Evolutionary conservation across 768 basidiomycete species (phyloP), one percentile per base, ranked within the genome.

Genomic region (Tricholoma sp.): DNA sequence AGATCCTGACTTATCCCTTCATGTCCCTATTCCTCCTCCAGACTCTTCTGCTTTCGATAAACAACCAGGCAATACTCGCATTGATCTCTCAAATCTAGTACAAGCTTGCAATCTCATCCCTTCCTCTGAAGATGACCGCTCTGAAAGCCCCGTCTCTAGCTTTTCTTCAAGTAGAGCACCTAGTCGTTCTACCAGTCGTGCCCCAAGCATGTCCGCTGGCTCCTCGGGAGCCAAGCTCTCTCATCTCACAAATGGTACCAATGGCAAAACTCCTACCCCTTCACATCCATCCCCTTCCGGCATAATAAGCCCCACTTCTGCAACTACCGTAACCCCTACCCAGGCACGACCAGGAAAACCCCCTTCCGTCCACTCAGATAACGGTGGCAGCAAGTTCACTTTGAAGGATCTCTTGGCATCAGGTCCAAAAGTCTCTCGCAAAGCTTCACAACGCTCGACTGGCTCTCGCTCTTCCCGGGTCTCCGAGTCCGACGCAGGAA

Each of bases 321-420:
- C 57, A 21, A 14, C 63, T 37, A 59, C 64, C 7, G 52, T 59
- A 2, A 57, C 61, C 2, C 64, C 62, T 24, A 55, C 16, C 5
- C 45, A 52, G 9, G 53, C 54, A 19, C 62, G 59, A n/a, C 56
- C 62, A 52, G 52, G 68, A 58, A 80, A 74, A 61, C 66, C 78
- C 54, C 57, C 74, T 56, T 71, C 81, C 66, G 57, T 85, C 61
- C 71, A 79, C 70, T 74, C 81, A 14, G 83, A 85, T 55, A 82
- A 84, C 43, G 76, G 74, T 5, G 77, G 81, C 35, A 76, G 76
- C 47, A 89, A 84, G 72, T 94, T 94, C 74, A 89, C 79, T 41
- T 81, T 97, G 64, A 94, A 89, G 56, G 80, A 94, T 68, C 80
- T 97, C 24, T 80, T 95, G 58, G 77, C 77, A 21, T 76, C 74